Evolutionary conservation across 2,329 filamentous ascomycete species (phyloP).

Genomic region (Penicillium sp.): DNA sequence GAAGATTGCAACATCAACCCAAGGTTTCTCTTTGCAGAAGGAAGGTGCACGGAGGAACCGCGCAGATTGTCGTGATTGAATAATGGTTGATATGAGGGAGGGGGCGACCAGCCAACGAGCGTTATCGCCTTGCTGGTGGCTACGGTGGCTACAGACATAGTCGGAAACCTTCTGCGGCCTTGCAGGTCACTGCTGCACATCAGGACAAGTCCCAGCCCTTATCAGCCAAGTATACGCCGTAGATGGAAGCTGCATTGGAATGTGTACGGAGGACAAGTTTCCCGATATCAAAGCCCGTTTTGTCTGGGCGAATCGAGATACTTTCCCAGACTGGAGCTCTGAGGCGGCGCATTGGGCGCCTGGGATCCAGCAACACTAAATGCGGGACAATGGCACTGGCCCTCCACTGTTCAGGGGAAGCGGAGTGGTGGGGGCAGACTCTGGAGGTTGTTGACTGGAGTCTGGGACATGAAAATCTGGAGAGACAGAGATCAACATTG

Average conservation of each 20-base stretch:
- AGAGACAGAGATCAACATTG: slow-evolving; percentile 3
- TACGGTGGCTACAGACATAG: slow-evolving; percentile 15
- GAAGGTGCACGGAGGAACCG: slow-evolving; percentile 24
- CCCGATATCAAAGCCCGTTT: background rate
- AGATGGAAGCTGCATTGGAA: background rate
- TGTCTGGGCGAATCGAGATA: background rate
- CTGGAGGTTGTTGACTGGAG: background rate
- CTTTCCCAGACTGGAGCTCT: background rate
- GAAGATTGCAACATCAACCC: background rate
- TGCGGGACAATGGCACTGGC: slow-evolving; percentile 7
- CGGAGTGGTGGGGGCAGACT: background rate
- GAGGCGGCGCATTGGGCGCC: background rate
- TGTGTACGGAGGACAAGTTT: slow-evolving; percentile 1
- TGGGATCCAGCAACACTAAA: background rate
- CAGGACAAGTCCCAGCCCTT: background rate
- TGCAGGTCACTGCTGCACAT: slow-evolving; percentile 17
- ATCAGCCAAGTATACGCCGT: slow-evolving; percentile 10
- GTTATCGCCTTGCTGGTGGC: slow-evolving; percentile 24
- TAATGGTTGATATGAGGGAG: slow-evolving; percentile 19
- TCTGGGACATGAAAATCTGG: slow-evolving; percentile 1
- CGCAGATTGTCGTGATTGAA: slow-evolving; percentile 12
- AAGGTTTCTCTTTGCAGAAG: slow-evolving; percentile 16
- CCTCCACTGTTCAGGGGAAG: slow-evolving; percentile 2
- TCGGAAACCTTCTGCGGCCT: slow-evolving; percentile 30
- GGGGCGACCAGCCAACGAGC: slow-evolving; percentile 28